These are phyloP conservation scores for Mycena rebaudengoi DNA, from an alignment of 768 basidiomycete genomes.

Conservation along the genomic window DNA sequence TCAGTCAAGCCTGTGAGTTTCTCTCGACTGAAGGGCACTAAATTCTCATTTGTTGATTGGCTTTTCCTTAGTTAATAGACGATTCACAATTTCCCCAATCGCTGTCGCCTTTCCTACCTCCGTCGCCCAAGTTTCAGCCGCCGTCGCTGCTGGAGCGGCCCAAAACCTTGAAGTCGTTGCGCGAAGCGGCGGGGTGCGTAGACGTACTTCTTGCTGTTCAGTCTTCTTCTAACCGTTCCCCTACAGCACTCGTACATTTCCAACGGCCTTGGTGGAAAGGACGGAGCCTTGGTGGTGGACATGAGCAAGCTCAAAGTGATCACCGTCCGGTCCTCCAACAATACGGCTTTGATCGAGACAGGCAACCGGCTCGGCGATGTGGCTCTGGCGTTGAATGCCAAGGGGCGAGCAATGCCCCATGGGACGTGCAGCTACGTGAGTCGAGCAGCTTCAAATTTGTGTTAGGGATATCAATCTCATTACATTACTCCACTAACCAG, in stretches of 20 bases:
- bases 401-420: slow-evolving; percentile 56
- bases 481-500: neutral
- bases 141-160: slow-evolving; percentile 43
- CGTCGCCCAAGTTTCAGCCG: slow-evolving; percentile 43
- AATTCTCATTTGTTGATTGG: neutral
- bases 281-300: slow-evolving; percentile 56
- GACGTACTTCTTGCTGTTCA: neutral
- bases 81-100: slow-evolving; percentile 48
- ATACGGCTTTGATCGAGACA: slow-evolving; percentile 49
- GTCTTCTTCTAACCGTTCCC: neutral
- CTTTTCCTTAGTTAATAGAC: slow-evolving; percentile 44
- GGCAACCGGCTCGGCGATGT: slow-evolving; percentile 57
- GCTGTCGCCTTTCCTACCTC: slow-evolving; percentile 47
- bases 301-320: slow-evolving; percentile 49
- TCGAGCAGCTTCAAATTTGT: neutral
- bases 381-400: slow-evolving; percentile 45
- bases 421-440: slow-evolving; percentile 57
- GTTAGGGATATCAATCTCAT: neutral
- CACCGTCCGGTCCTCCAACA: slow-evolving; percentile 39
- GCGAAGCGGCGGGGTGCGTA: slow-evolving; percentile 52
- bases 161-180: slow-evolving; percentile 49
- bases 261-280: slow-evolving; percentile 53
- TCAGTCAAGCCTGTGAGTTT: slow-evolving; percentile 17
- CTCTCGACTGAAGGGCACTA: slow-evolving; percentile 3
- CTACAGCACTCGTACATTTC: slow-evolving; percentile 58